A percentile compares a stretch with the other conserved stretches of the same genome.
Evolutionary conservation across 306 rosid genomes (phyloP).

Genomic region (Inga leiocalycina): DNA sequence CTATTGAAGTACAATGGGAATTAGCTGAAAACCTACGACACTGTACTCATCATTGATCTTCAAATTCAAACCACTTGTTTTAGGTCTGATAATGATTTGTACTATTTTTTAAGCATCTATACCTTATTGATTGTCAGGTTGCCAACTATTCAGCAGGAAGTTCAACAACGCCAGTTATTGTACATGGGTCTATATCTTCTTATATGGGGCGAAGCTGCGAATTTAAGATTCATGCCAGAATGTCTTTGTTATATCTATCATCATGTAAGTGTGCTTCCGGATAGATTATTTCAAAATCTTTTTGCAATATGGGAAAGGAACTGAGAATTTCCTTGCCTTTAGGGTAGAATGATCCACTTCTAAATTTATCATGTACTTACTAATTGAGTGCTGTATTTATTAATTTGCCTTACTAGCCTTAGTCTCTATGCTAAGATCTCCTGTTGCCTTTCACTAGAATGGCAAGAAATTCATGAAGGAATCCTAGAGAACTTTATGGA

Average conservation of each 20-base stretch:
- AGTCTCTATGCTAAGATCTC: not conserved
- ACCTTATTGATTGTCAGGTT: constrained; percentile 60
- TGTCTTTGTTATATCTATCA: constrained; percentile 98
- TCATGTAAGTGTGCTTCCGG: constrained; percentile 63
- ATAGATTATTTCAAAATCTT: not conserved
- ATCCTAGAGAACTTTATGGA: not conserved
- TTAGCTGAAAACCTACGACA: constrained; percentile 15
- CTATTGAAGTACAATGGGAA: constrained; percentile 3
- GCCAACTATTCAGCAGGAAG: constrained; percentile 95
- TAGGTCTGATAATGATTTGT: constrained; percentile 15
- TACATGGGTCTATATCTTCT: constrained; percentile 98
- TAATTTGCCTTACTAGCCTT: not conserved
- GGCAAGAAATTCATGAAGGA: not conserved
- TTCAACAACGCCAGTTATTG: constrained; percentile 87
- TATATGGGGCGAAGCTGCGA: constrained; percentile 99
- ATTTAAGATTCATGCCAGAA: constrained; percentile 98
- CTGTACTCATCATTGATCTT: not conserved
- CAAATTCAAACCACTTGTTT: not conserved
- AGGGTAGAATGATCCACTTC: constrained; percentile 5
- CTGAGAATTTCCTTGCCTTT: not conserved
- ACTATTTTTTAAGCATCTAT: constrained; percentile 13
- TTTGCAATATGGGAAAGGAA: constrained; percentile 10
- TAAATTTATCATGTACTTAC: constrained; percentile 6
- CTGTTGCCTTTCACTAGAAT: too few species aligned
- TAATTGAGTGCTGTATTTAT: constrained; percentile 5